These are phyloP conservation scores for Inosperma sp. DNA, from an alignment of 768 basidiomycete genomes.

Conservation along the genomic window DNA sequence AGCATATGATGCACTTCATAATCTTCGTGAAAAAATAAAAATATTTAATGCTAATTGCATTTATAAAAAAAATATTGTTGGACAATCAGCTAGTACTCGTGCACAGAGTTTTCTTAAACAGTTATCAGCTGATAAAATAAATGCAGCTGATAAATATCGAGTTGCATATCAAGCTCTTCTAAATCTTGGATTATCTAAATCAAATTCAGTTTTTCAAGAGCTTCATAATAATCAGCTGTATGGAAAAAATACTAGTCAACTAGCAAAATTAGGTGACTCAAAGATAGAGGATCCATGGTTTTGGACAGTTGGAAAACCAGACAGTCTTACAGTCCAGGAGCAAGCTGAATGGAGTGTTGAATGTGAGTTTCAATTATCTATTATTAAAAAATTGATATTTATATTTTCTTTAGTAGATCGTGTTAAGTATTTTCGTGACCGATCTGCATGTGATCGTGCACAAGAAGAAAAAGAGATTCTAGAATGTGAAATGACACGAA, in stretches of 20 bases:
- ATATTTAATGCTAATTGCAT: conserved; percentile 19
- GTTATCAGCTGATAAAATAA: conserved; percentile 14
- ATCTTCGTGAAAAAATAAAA: conserved; percentile 20
- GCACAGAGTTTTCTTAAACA: conserved; percentile 18
- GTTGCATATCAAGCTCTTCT: conserved; percentile 14
- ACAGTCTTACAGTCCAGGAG: conserved; percentile 13
- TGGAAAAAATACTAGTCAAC: conserved; percentile 16
- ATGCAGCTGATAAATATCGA: conserved; percentile 17
- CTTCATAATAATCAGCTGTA: conserved; percentile 16
- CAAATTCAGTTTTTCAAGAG: conserved; percentile 15
- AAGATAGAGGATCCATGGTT: conserved; percentile 23
- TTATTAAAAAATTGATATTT: neutral
- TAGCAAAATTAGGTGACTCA: conserved; percentile 17
- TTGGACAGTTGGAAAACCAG: conserved; percentile 18
- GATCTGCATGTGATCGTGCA: conserved; percentile 20
- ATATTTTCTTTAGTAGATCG: conserved; percentile 2
- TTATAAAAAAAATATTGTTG: conserved; percentile 21
- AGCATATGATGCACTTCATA: conserved; percentile 24
- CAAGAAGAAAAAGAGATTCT: conserved; percentile 28
- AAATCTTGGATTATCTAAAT: conserved; percentile 13
- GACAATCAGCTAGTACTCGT: conserved; percentile 22
- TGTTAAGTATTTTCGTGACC: conserved; percentile 28
- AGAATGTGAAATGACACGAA: conserved; percentile 23
- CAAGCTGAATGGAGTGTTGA: conserved; percentile 22
- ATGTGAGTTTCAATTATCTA: conserved; percentile 12